Percentiles rank a stretch among this genome's conserved stretches.
These are phyloP conservation scores for Naganishia sp. DNA, from an alignment of 1,284 basidiomycete species.

Conservation along the genomic window DNA sequence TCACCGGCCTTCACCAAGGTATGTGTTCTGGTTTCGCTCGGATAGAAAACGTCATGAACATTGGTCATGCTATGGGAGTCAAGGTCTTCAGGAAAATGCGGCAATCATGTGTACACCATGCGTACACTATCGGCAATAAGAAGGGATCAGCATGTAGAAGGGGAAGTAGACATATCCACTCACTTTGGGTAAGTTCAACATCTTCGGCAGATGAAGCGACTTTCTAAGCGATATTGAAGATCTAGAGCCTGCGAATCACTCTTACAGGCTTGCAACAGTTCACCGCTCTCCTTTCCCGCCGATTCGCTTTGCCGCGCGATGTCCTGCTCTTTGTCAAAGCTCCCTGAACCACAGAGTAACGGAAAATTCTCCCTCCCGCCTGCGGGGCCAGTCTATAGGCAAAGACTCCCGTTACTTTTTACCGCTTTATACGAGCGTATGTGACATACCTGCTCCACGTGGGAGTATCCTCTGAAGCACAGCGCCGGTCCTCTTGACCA, in stretches of 20 bases:
- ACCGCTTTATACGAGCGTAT: too few species aligned
- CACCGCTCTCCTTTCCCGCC: constrained; percentile 47
- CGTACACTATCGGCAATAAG: too few species aligned
- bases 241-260: neutral
- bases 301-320: constrained; percentile 1
- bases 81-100: neutral
- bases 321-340: constrained; percentile 22
- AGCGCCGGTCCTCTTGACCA: constrained; percentile 53
- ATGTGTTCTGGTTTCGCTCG: constrained; percentile 48
- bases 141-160: neutral
- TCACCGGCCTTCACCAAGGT: constrained; percentile 43
- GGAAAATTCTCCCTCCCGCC: constrained; percentile 51
- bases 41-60: constrained; percentile 53
- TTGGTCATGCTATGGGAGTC: constrained; percentile 45
- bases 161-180: constrained; percentile 1
- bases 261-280: constrained; percentile 47
- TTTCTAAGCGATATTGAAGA: neutral
- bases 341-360: constrained; percentile 42
- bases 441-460: constrained; percentile 34
- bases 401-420: neutral
- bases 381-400: constrained; percentile 48
- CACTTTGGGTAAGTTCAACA: constrained; percentile 51
- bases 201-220: constrained; percentile 21
- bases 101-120: neutral
- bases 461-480: constrained; percentile 52